A percentile compares a stretch with the other conserved stretches of the same genome.
Evolutionary conservation across 257 asterid genomes (phyloP).

Genomic region (Penstemon eatonii): DNA sequence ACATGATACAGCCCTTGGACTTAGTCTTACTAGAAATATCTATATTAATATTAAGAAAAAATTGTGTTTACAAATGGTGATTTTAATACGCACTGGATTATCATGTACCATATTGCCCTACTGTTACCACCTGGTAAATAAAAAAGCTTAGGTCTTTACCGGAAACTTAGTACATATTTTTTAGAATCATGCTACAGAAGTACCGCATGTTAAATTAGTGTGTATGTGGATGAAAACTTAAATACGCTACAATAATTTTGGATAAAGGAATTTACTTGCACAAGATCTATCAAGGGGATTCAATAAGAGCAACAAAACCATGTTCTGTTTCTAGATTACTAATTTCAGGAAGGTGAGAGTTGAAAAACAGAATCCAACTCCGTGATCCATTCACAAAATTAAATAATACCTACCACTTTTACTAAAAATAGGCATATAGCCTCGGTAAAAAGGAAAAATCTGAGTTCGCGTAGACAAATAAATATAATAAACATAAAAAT

Average conservation of each 20-base stretch:
- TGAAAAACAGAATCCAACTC: slow-evolving; percentile 18
- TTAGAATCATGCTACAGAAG: no score
- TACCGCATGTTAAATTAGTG: no score
- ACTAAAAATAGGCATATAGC: background rate
- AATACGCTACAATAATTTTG: no score
- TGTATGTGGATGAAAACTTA: no score
- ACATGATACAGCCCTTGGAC: background rate
- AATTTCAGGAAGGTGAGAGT: background rate
- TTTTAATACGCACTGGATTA: no score
- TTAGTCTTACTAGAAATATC: background rate
- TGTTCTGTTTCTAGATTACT: slow-evolving; percentile 8
- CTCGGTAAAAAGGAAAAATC: background rate
- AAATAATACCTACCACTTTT: background rate
- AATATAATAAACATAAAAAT: background rate
- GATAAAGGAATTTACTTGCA: slow-evolving; percentile 13
- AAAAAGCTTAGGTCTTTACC: no score
- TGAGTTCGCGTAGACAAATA: no score
- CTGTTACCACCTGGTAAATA: no score
- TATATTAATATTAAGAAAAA: no score
- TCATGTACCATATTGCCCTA: no score
- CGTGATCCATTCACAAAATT: slow-evolving; percentile 1
- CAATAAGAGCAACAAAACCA: background rate
- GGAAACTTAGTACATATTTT: no score
- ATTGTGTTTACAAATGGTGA: no score
- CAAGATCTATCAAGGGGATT: background rate